These are phyloP conservation scores for Scheffersomyces lignicola DNA, from an alignment of 1,139 yeast genomes.

Conservation along the genomic window DNA sequence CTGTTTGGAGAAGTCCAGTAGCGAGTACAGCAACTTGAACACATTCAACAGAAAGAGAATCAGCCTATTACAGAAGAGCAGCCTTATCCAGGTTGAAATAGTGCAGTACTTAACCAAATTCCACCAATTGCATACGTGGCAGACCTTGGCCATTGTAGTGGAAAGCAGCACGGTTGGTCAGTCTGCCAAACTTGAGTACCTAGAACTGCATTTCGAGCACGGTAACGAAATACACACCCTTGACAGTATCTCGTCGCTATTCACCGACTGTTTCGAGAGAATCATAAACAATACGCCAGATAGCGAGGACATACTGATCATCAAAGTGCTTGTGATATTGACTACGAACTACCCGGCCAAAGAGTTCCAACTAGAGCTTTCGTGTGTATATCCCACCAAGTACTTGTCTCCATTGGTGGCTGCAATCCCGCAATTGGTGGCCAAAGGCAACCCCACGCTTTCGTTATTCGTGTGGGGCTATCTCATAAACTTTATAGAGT, in stretches of 20 bases:
- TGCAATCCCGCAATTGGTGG: not conserved
- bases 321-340: slow-evolving; percentile 9
- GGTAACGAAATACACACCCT: not conserved
- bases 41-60: not conserved
- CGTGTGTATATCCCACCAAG: not conserved
- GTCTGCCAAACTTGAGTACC: slow-evolving; percentile 1
- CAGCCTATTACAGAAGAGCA: not conserved
- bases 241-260: not conserved
- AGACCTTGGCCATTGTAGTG: not conserved
- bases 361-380: not conserved
- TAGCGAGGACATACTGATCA: slow-evolving; percentile 3
- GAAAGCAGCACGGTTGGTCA: not conserved
- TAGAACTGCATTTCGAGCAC: slow-evolving; percentile 4
- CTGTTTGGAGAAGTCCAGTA: not conserved
- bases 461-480: slow-evolving; percentile 13
- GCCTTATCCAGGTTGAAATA: not conserved
- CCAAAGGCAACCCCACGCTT: not conserved
- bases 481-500: slow-evolving; percentile 11
- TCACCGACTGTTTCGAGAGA: not conserved
- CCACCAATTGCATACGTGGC: not conserved
- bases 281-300: slow-evolving; percentile 1
- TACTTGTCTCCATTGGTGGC: not conserved
- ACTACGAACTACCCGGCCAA: slow-evolving; percentile 8
- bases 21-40: slow-evolving; percentile 1
- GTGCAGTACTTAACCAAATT: not conserved